Percentiles rank a stretch among this genome's conserved stretches.
These are phyloP conservation scores for Persicaria tinctoria DNA, from an alignment of 148 eudicot species.

Conservation along the genomic window DNA sequence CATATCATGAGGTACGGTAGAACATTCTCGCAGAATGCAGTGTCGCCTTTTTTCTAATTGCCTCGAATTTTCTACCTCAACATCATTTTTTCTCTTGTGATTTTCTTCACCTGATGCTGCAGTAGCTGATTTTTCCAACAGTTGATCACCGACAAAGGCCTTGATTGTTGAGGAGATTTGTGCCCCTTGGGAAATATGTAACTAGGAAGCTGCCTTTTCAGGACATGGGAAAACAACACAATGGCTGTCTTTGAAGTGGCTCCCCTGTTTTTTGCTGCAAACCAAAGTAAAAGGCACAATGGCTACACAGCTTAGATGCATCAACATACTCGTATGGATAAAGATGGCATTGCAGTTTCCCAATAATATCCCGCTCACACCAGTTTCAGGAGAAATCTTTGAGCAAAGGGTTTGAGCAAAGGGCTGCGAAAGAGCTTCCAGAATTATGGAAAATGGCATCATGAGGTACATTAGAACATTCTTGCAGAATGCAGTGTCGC, in stretches of 20 bases:
- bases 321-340: conserved; percentile 64
- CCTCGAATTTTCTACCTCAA: conserved; percentile 18
- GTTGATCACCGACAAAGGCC: conserved; percentile 25
- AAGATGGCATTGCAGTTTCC: conserved; percentile 84
- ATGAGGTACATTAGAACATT: conserved; percentile 39
- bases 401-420: conserved; percentile 1
- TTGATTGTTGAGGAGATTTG: conserved; percentile 33
- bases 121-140: conserved; percentile 15
- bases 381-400: background rate
- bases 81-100: conserved; percentile 33
- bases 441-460: conserved; percentile 24
- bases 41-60: conserved; percentile 27
- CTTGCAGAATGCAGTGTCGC: conserved; percentile 28
- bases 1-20: conserved; percentile 47
- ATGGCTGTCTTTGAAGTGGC: conserved; percentile 59
- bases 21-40: conserved; percentile 28
- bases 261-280: conserved; percentile 77
- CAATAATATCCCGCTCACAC: conserved; percentile 56
- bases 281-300: conserved; percentile 81
- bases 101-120: conserved; percentile 25
- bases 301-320: conserved; percentile 45
- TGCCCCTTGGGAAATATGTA: conserved; percentile 59
- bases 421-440: conserved; percentile 6
- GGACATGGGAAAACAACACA: conserved; percentile 65
- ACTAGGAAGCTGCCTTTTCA: conserved; percentile 57